Evolutionary conservation across 352 stramenopile genomes (phyloP).

Genomic region (Pythium phragmiticola): DNA sequence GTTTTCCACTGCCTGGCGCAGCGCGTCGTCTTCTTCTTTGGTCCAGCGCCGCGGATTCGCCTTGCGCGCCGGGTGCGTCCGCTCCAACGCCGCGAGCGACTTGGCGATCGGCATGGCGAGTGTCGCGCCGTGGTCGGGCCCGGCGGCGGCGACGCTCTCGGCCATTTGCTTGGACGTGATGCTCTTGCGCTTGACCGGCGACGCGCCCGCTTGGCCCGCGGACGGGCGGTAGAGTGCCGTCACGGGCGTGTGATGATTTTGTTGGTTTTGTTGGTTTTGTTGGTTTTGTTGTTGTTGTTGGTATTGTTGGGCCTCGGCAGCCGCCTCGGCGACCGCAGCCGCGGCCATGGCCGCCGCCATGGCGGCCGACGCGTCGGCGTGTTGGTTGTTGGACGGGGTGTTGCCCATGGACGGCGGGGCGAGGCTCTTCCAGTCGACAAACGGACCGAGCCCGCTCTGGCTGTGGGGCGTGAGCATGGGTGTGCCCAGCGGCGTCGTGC

Average conservation of each 20-base stretch:
- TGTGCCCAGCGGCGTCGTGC: constrained; percentile 25
- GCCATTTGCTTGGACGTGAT: constrained; percentile 71
- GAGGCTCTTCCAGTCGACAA: constrained; percentile 34
- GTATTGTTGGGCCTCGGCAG: background rate
- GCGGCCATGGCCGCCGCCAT: constrained; percentile 6
- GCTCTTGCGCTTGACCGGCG: constrained; percentile 73
- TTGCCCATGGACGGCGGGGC: constrained; percentile 11
- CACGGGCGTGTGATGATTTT: constrained; percentile 24
- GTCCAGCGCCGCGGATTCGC: constrained; percentile 83
- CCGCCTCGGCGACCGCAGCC: background rate
- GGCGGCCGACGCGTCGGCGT: background rate
- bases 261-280: constrained; percentile 3
- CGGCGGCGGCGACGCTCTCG: background rate
- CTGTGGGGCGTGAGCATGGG: constrained; percentile 28
- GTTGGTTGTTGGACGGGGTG: constrained; percentile 17
- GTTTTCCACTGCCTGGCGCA: constrained; percentile 81
- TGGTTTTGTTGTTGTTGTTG: constrained; percentile 4
- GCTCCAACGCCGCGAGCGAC: constrained; percentile 31
- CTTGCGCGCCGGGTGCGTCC: constrained; percentile 54
- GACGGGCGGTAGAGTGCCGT: constrained; percentile 25
- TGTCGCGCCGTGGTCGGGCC: constrained; percentile 10
- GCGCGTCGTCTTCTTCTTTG: constrained; percentile 86
- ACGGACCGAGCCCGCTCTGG: constrained; percentile 23
- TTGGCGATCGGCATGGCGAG: constrained; percentile 32
- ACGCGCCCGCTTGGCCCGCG: constrained; percentile 35